phyloP scores from a whole-genome alignment of 1,284 basidiomycete genomes.

The Peniophora sp. region DNA sequence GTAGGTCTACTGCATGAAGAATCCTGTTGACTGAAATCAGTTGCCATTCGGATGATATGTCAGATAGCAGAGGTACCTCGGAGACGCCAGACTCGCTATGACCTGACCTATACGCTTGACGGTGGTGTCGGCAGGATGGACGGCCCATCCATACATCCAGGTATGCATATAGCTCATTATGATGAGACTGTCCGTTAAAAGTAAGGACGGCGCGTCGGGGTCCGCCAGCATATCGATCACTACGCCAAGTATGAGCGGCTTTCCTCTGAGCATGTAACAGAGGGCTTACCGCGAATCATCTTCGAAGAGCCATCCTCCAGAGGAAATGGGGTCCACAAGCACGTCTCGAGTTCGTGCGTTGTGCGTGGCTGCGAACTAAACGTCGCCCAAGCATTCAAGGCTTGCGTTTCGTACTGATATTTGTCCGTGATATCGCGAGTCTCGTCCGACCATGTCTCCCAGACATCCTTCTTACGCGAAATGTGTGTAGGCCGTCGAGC shows the following conservation, averaged over 20 bases:
- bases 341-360: conserved; percentile 12
- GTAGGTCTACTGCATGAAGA: conserved; percentile 37
- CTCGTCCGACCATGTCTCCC: conserved; percentile 22
- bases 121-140: conserved; percentile 1
- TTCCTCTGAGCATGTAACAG: background rate
- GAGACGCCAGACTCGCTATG: conserved; percentile 32
- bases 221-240: conserved; percentile 37
- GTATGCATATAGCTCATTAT: conserved; percentile 28
- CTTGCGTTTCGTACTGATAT: conserved; percentile 13
- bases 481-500: background rate
- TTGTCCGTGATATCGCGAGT: conserved; percentile 6
- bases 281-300: conserved; percentile 23
- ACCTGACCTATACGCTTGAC: conserved; percentile 15
- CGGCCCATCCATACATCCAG: conserved; percentile 33
- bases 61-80: conserved; percentile 25
- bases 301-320: conserved; percentile 15
- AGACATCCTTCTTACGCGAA: conserved; percentile 13
- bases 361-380: conserved; percentile 17
- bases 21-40: conserved; percentile 24
- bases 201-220: conserved; percentile 20
- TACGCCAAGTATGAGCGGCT: conserved; percentile 12
- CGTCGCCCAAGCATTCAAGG: conserved; percentile 17
- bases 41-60: conserved; percentile 1
- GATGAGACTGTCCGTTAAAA: conserved; percentile 35
- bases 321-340: conserved; percentile 23